Evolutionary conservation across 352 stramenopile species (phyloP), one percentile per base, ranked within the genome.

Genomic region (Pythium rhizo-oryzae): DNA sequence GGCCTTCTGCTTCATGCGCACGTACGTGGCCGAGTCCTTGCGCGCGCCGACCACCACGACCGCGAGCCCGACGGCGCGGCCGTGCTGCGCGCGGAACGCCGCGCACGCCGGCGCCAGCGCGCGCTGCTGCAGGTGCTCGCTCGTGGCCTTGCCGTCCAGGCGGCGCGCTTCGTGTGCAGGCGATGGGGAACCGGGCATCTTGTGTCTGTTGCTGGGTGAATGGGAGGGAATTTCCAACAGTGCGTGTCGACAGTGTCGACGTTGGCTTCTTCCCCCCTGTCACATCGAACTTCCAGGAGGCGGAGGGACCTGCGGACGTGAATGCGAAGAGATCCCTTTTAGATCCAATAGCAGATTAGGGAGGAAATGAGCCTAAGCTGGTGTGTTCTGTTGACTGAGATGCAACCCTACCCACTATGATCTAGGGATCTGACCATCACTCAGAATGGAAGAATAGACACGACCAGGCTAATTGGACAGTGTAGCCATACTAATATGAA

Each of bases 1-100:
- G 30, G 98, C 96, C 65, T 97, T 98, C 76, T 99, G 97, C 84
- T 99, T 99, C 93, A 99, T 99, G 39, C 97, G 92, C 47, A 99
- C 98, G 76, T 99, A 99, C 49, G 97, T 99, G 44, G 85, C 87
- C 58, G 96, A 99, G 81, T 99, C 98, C 54, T 89, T 94, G 44
- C 97, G 84, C 39, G 86, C 77, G 56, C 97, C 98, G 15, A 99
- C 96, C 54, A 99, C 85, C 37, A 99, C 94, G 8, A 99, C 96
- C 16, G 97, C 98, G n/a, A 99, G 82, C 0, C 98, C 97, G n/a
- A 91, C 79, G 7, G 96, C 91, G 16, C 80, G 87, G 15, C 81
- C 75, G 64, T 82, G 69, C 8, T 35, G 41, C 62, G 68, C 47
- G 16, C 62, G 55, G 51, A 98, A 90, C n/a, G 67, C 65, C 2